Evolutionary conservation across 352 stramenopile genomes (phyloP), one percentile per base, ranked within the genome.

Genomic region (Phytopythium sindhum): DNA sequence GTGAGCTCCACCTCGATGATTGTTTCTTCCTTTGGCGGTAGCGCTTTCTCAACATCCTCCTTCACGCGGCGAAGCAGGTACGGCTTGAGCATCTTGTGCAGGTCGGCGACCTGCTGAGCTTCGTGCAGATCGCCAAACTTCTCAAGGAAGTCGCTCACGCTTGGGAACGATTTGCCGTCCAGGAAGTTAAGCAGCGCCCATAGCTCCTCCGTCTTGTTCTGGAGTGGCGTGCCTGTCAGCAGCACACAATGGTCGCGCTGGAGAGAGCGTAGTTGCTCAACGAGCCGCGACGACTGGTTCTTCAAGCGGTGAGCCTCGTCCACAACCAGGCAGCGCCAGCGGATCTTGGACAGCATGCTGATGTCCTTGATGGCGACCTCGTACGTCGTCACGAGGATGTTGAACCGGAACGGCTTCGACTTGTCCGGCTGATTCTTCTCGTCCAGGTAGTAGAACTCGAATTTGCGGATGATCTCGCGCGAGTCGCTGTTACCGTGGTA

Each of bases 121-220:
- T 97, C 87, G 37, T 95, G 88, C 0, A 96, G 65, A 45, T 94
- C 84, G 15, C 88, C 88, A 81, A 95, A 96, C 69, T 98, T 92
- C 7, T 92, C 91, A 56, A 98, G 75, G 73, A 99, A 99, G 35
- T 95, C 78, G 21, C 89, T 71, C 77, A 95, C 78, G 63, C 95
- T 97, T 10, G 88, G 88, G 74, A 99, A 99, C 19, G 84, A 94
- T 35, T 90, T 81, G 15, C 67, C 77, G 48, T 99, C 96, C 35
- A 99, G 89, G 48, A 99, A 99, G 73, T 99, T 98, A 2, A 99
- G 78, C 33, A 99, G 77, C 4, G 97, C 93, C 97, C 97, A 99
- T n/a, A 99, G 75, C 74, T 99, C 98, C 66, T 98, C 86, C 6
- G 98, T 99, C 71, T 99, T 99, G 84, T 99, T 99, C 61, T 96